Base-by-base conservation (phyloP, 805 yeast species). In the Myxozyma mucilagina region DNA sequence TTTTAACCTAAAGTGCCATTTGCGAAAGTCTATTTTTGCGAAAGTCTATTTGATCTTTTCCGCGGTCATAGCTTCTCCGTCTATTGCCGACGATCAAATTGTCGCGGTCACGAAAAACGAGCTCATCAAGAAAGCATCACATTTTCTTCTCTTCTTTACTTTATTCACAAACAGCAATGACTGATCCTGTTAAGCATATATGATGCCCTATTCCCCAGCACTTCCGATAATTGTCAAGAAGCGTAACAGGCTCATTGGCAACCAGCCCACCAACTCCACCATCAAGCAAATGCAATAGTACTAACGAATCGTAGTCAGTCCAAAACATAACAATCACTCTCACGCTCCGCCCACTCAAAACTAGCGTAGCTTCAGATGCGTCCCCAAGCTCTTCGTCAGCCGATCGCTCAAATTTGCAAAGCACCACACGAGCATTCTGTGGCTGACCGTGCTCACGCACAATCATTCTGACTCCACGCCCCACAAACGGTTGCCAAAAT, bases 181-280 rank as follows among this genome's bases (percentile, higher is more conserved):
- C 54, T 10, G 35, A 5, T 7, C 45, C 54, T 4, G 18, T 14
- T 24, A 50, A 20, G 38, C 54, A 50, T 38, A 39, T 16, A 8
- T 24, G 11, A 10, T 9, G 20, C 34, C 39, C 43, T 11, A 36
- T 18, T 13, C 53, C 44, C 43, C 43, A 49, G 14, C 29, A 24
- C 35, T 47, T 11, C 18, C 41, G 47, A 7, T 32, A 4, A 18
- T 31, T 41, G 32, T 16, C 39, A n/a, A 52, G 48, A 47, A 52
- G n/a, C 56, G 48, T 18, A 31, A 52, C 48, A 11, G 56, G 31
- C 41, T 52, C 56, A 32, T 43, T 43, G 13, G 48, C 13, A n/a
- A 52, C 36, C 39, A 52, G 39, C 8, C 48, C 48, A 4, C 41
- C 47, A 9, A 42, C 31, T 9, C 38, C 24, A 8, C 44, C 34